Conservation (phyloP, 495 filamentous ascomycete genomes). For the Podospora conica region DNA sequence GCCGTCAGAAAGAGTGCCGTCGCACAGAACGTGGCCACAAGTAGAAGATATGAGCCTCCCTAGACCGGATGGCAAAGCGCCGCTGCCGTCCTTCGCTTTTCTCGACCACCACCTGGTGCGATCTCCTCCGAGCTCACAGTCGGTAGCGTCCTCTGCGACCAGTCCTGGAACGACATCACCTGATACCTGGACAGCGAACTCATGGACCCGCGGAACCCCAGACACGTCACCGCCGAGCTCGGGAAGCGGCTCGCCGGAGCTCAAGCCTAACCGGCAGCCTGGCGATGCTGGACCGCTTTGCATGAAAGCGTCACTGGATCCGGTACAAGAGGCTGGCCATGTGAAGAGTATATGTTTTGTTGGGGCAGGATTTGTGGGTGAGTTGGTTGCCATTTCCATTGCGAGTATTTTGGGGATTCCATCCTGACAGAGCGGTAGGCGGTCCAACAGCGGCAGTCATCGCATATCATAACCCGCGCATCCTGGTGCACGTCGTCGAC, state of each 20-base stretch:
- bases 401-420: not conserved
- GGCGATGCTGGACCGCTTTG: constrained; percentile 7
- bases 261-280: constrained; percentile 9
- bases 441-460: constrained; percentile 73
- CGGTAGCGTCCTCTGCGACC: constrained; percentile 16
- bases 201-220: constrained; percentile 17
- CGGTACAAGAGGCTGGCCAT: constrained; percentile 1
- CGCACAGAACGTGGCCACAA: not conserved
- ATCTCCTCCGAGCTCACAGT: constrained; percentile 24
- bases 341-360: constrained; percentile 45
- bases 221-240: constrained; percentile 25
- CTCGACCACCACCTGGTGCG: constrained; percentile 8
- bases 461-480: constrained; percentile 61
- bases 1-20: not conserved
- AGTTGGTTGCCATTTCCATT: not conserved
- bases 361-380: constrained; percentile 31
- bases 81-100: not conserved
- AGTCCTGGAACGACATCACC: constrained; percentile 21
- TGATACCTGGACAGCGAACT: constrained; percentile 17
- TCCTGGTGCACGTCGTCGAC: constrained; percentile 68
- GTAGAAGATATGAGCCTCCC: not conserved
- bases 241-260: constrained; percentile 18
- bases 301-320: not conserved
- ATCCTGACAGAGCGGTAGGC: constrained; percentile 37
- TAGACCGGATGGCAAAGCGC: not conserved